phyloP scores from a whole-genome alignment of 805 yeast species.

The Lachancea mirantina region DNA sequence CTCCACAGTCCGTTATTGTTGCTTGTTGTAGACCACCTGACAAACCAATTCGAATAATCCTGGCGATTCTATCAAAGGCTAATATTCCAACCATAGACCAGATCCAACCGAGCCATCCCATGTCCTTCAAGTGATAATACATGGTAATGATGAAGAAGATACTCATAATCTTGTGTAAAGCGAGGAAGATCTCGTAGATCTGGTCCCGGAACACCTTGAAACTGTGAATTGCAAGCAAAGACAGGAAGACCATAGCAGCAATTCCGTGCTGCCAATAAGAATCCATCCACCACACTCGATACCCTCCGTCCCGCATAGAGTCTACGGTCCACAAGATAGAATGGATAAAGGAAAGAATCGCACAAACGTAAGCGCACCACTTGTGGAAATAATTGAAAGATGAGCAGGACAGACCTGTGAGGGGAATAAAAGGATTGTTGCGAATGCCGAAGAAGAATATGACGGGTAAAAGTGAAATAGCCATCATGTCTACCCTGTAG shows the following conservation, averaged over 20 bases:
- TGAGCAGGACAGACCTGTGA: constrained; percentile 56
- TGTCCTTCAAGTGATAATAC: constrained; percentile 50
- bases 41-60: constrained; percentile 36
- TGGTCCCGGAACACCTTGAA: constrained; percentile 43
- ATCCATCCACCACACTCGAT: constrained; percentile 37
- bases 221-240: constrained; percentile 43
- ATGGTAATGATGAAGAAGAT: constrained; percentile 44
- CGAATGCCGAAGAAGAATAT: constrained; percentile 62
- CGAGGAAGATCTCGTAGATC: constrained; percentile 54
- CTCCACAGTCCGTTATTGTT: constrained; percentile 21
- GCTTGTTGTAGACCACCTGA: constrained; percentile 25
- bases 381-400: constrained; percentile 60
- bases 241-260: constrained; percentile 39
- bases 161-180: constrained; percentile 53
- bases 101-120: constrained; percentile 48
- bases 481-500: constrained; percentile 47
- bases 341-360: constrained; percentile 49
- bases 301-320: constrained; percentile 37
- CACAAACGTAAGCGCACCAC: constrained; percentile 51
- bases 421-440: constrained; percentile 56
- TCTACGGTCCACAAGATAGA: constrained; percentile 48
- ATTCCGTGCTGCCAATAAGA: constrained; percentile 43
- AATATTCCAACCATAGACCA: constrained; percentile 41
- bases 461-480: constrained; percentile 49
- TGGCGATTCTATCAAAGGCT: constrained; percentile 43